A percentile compares a stretch with the other conserved stretches of the same genome.
phyloP scores from a whole-genome alignment of 75 land plant species.

The Adiantum capillusveneris region DNA sequence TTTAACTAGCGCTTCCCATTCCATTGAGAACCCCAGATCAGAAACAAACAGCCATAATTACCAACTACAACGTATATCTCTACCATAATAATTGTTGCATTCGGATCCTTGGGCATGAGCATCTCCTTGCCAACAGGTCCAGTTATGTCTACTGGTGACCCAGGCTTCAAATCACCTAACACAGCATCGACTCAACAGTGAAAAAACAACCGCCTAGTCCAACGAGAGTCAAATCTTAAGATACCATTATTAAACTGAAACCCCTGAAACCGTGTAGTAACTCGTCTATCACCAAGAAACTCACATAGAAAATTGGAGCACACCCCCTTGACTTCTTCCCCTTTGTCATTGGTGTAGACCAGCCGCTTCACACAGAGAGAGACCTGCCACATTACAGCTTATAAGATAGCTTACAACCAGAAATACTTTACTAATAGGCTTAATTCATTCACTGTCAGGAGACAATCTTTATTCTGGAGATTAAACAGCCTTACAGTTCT shows the following conservation, averaged over 20 bases:
- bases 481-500: constrained; percentile 65
- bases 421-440: neutral
- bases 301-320: constrained; percentile 97
- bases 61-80: no score
- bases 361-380: constrained; percentile 95
- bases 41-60: no score
- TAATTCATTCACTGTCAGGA: neutral
- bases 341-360: constrained; percentile 85
- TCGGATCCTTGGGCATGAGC: constrained; percentile 95
- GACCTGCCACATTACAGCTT: constrained; percentile 33
- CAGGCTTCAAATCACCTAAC: constrained; percentile 98
- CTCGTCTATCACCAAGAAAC: constrained; percentile 11
- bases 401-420: neutral
- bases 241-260: no score
- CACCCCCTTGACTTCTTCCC: constrained; percentile 93
- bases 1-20: no score
- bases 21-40: no score
- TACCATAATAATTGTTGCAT: constrained; percentile 93
- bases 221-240: no score
- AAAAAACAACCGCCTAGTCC: no score
- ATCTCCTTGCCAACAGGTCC: constrained; percentile 98
- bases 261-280: no score
- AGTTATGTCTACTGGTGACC: constrained; percentile 75
- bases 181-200: no score
- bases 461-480: neutral